Evolutionary conservation across 1,139 yeast species (phyloP), one percentile per base, ranked within the genome.

Genomic region (Geotrichum cucujoidarum): DNA sequence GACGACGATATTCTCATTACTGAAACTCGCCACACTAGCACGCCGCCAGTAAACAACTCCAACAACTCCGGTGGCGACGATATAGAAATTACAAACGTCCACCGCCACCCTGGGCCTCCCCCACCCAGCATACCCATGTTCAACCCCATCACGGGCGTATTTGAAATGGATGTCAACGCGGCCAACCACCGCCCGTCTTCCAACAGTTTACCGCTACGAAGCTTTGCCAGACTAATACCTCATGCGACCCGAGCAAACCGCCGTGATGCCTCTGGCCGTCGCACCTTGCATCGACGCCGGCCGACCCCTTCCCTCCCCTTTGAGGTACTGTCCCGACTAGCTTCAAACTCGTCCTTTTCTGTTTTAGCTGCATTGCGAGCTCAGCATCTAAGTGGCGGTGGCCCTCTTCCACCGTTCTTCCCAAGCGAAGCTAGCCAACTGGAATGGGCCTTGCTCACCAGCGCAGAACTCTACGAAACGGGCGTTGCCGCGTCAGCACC

Each of bases 31-130:
- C n/a, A 24, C 27, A 6, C 27, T 10, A 6, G 8, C 8, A 6
- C 27, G 27, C 27, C 27, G 10, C 27, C 27, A 24, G 27, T 10
- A 24, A 6, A 24, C 10, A 10, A 24, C 10, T 24, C 27, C 27
- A n/a, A n/a, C n/a, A n/a, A n/a, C n/a, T n/a, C n/a, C n/a, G n/a
- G n/a, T n/a, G 36, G 8, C 37, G 40, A 37, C 32, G 40, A 37
- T 25, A 25, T 37, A 16, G 37, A 33, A 31, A 36, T 43, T 11
- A 21, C 40, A 3, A 21, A 20, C 20, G 41, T 34, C 16, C 31
- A 43, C 16, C 18, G 13, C n/a, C 37, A 24, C 31, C 30, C 27
- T 13, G n/a, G 29, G 17, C 17, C 18, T 11, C 8, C 20, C 11
- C 31, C 38, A 7, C 38, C 32, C 14, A 3, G 20, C 30, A 5